Base-by-base conservation (phyloP, 257 asterid species). In the Solanum paucissectum region DNA sequence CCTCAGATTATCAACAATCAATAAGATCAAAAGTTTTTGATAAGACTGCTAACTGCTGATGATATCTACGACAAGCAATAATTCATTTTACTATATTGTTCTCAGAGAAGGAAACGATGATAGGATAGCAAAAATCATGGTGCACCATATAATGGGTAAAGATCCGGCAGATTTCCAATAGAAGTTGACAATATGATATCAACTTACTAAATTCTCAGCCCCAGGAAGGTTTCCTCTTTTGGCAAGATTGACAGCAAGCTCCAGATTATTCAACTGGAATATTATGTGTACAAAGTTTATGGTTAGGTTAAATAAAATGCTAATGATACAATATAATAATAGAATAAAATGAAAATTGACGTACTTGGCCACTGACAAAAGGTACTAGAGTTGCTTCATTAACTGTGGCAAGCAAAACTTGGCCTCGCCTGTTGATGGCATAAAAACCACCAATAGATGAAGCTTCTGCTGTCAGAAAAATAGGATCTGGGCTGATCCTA, bases 221-320 rank as follows among this genome's bases (percentile, higher is more conserved):
- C 99, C 99, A 32, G 98, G 99, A 90, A 97, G 98, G 88, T 97
- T 97, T 92, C 99, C 99, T 90, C 99, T 94, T 93, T 95, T 97
- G 86, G 99, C 99, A 87, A 97, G 98, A 91, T 92, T 97, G 86
- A 97, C 99, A 75, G 99, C 99, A 91, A 97, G 99, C 95, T 97
- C 99, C 93, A 97, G 95, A 92, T 97, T 97, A 91, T 96, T 97
- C 89, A 97, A 90, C 99, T 97, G 95, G 20, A 49, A 49, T 32
- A 82, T 46, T 16, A 49, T 49, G 73, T 81, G 88, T 12, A 46
- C 40, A 85, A 76, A 82, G 6, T 49, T 82, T 49, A 49, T 27
- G n/a, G 55, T 23, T 49, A 16, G 29, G 86, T 32, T 27, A 46
- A 33, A 46, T 34, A 73, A 86, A 86, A 73, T 21, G 46, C 25